Evolutionary conservation across 192 early-diverging fungal species (phyloP).

Genomic region (Funneliformis mosseae): DNA sequence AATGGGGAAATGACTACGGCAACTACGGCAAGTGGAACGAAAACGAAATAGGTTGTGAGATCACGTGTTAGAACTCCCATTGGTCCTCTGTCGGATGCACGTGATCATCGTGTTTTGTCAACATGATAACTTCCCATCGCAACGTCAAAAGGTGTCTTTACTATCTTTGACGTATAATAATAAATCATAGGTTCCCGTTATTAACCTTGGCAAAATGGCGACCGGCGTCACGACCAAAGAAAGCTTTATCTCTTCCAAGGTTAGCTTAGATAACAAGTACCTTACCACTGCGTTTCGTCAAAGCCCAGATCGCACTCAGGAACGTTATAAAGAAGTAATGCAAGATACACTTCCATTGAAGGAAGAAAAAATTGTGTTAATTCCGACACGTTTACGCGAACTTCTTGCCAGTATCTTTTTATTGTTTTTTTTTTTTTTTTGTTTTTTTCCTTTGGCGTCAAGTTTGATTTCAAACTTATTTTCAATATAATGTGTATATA

Average conservation of each 20-base stretch:
- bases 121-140: too few species aligned
- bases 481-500: not conserved
- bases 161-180: too few species aligned
- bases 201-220: not conserved
- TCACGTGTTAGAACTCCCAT: too few species aligned
- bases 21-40: too few species aligned
- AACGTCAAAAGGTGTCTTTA: too few species aligned
- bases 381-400: constrained; percentile 16
- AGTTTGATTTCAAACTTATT: not conserved
- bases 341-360: constrained; percentile 5
- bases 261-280: not conserved
- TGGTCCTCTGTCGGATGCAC: too few species aligned
- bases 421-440: not conserved
- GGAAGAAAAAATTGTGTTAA: not conserved
- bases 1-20: too few species aligned
- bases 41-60: too few species aligned
- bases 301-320: constrained; percentile 2
- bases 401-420: not conserved
- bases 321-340: constrained; percentile 18
- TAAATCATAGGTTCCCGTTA: not conserved
- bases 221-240: not conserved
- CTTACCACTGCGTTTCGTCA: not conserved
- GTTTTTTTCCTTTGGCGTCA: not conserved
- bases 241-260: not conserved
- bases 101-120: too few species aligned